Percentiles rank a stretch among this genome's conserved stretches.
Conservation (phyloP, 768 basidiomycete genomes). For the Baorangia bicolor region DNA sequence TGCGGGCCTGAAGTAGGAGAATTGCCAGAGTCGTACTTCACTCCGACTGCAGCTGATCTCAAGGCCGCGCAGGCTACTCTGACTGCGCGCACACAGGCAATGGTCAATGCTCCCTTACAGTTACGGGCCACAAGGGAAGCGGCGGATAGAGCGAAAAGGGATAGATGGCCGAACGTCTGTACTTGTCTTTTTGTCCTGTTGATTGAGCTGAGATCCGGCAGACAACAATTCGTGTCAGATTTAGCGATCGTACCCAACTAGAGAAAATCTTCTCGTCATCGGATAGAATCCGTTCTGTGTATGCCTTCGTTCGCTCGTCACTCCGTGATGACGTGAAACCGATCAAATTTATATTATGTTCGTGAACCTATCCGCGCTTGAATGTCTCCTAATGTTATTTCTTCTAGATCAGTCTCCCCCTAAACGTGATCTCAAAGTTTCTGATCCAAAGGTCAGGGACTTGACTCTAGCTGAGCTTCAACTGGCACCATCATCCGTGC, state of each 20-base stretch:
- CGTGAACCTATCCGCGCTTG: slow-evolving; percentile 26
- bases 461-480: slow-evolving; percentile 66
- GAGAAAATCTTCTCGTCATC: slow-evolving; percentile 77
- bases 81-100: slow-evolving; percentile 55
- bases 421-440: slow-evolving; percentile 78
- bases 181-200: background rate
- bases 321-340: slow-evolving; percentile 74
- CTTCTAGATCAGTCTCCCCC: slow-evolving; percentile 75
- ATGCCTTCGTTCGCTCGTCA: slow-evolving; percentile 76
- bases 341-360: slow-evolving; percentile 84
- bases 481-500: slow-evolving; percentile 76
- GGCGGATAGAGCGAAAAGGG: slow-evolving; percentile 54
- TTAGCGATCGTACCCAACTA: slow-evolving; percentile 77
- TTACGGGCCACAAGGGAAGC: slow-evolving; percentile 64
- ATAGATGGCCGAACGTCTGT: slow-evolving; percentile 71
- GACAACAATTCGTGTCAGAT: slow-evolving; percentile 82
- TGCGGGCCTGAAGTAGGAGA: slow-evolving; percentile 36
- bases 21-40: slow-evolving; percentile 74
- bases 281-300: slow-evolving; percentile 78
- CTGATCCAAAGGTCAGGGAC: slow-evolving; percentile 70
- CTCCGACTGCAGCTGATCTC: slow-evolving; percentile 68
- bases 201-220: slow-evolving; percentile 32
- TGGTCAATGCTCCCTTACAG: slow-evolving; percentile 70
- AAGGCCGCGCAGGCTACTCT: slow-evolving; percentile 64
- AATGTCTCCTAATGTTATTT: background rate